Percentiles rank a stretch among this genome's conserved stretches.
Evolutionary conservation across 306 rosid genomes (phyloP).

Genomic region (Geum urbanum): DNA sequence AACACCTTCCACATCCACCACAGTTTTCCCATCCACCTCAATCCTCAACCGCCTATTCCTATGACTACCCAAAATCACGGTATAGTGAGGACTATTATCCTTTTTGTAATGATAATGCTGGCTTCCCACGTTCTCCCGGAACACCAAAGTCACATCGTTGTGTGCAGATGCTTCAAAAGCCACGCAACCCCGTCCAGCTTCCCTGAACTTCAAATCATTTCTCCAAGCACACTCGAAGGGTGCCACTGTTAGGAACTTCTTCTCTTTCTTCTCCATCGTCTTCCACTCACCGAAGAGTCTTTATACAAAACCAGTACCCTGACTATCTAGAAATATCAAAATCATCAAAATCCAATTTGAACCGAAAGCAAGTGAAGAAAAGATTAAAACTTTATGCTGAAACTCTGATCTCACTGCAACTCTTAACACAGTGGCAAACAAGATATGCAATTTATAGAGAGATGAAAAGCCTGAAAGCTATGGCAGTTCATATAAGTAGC

Average conservation of each 20-base stretch:
- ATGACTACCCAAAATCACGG: constrained; percentile 89
- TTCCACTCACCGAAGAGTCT: not conserved
- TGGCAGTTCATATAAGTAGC: constrained; percentile 9
- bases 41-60: constrained; percentile 70
- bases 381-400: not conserved
- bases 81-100: constrained; percentile 85
- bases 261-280: constrained; percentile 58
- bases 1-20: constrained; percentile 72
- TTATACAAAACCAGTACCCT: constrained; percentile 13
- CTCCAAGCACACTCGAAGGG: constrained; percentile 95
- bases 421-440: not conserved
- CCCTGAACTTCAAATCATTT: constrained; percentile 71
- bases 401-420: not conserved
- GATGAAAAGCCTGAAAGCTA: not conserved
- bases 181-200: constrained; percentile 92
- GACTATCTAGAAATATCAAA: constrained; percentile 17
- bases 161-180: constrained; percentile 89
- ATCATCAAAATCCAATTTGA: not conserved
- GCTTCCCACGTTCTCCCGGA: constrained; percentile 85
- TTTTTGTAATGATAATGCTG: constrained; percentile 89
- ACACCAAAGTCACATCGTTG: constrained; percentile 84
- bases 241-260: constrained; percentile 63
- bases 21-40: constrained; percentile 76
- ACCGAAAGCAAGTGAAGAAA: not conserved
- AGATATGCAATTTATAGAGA: not conserved